Evolutionary conservation across 1,284 basidiomycete species (phyloP).

Genomic region (Tilletiaria anomala): DNA sequence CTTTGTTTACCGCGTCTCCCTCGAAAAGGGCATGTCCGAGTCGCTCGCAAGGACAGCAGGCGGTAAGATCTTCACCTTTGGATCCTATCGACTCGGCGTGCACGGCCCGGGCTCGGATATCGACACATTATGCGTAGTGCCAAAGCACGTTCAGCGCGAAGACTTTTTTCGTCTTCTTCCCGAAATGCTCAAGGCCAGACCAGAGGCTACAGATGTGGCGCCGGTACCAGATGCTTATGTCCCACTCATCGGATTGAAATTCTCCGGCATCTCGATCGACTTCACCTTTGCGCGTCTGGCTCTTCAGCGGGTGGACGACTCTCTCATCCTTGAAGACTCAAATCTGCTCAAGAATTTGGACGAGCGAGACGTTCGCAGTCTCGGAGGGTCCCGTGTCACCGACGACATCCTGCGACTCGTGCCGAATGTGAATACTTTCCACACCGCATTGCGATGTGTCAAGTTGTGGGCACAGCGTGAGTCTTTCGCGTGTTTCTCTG

Average conservation of each 20-base stretch:
- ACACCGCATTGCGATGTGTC: slow-evolving; percentile 84
- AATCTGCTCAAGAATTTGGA: slow-evolving; percentile 82
- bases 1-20: slow-evolving; percentile 74
- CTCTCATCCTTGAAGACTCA: slow-evolving; percentile 76
- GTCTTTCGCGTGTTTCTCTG: too few relatives aligned
- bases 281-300: slow-evolving; percentile 79
- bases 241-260: slow-evolving; percentile 81
- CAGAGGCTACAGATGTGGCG: slow-evolving; percentile 76
- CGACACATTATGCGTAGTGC: slow-evolving; percentile 95
- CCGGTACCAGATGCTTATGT: slow-evolving; percentile 92
- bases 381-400: slow-evolving; percentile 87
- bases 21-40: slow-evolving; percentile 69
- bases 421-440: slow-evolving; percentile 84
- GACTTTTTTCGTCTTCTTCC: slow-evolving; percentile 92
- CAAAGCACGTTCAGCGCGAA: slow-evolving; percentile 83
- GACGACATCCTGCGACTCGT: slow-evolving; percentile 92
- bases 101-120: slow-evolving; percentile 95
- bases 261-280: slow-evolving; percentile 84
- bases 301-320: slow-evolving; percentile 72
- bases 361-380: slow-evolving; percentile 82
- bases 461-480: slow-evolving; percentile 91
- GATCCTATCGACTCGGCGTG: slow-evolving; percentile 67
- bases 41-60: slow-evolving; percentile 70
- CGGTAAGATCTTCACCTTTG: slow-evolving; percentile 97
- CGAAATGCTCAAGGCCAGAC: slow-evolving; percentile 68